Percentiles rank a stretch among this genome's conserved stretches.
These are phyloP conservation scores for Loxodes magnus DNA, from an alignment of 73 alveolate genomes.

Conservation along the genomic window DNA sequence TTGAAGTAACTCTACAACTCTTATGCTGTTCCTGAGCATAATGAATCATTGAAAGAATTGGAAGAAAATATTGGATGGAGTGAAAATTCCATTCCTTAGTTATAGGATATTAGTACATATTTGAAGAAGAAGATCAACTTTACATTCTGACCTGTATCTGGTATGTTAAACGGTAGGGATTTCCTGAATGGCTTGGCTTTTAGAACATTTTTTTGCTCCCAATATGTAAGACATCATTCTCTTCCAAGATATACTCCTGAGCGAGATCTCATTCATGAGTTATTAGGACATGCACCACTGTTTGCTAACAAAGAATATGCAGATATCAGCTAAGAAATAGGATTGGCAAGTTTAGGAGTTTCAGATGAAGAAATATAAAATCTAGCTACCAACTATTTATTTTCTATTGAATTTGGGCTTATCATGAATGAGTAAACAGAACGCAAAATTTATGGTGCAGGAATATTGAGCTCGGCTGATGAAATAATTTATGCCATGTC, in stretches of 20 bases:
- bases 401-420: slow-evolving; percentile 43
- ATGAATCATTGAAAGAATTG: background rate
- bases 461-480: slow-evolving; percentile 53
- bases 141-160: background rate
- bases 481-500: slow-evolving; percentile 35
- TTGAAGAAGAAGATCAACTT: background rate
- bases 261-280: slow-evolving; percentile 41
- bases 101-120: background rate
- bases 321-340: slow-evolving; percentile 52
- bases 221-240: slow-evolving; percentile 1
- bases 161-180: background rate
- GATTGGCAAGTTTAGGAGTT: slow-evolving; percentile 74
- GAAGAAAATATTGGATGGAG: background rate
- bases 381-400: slow-evolving; percentile 62
- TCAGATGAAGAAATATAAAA: slow-evolving; percentile 47
- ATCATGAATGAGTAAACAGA: slow-evolving; percentile 19
- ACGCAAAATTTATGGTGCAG: slow-evolving; percentile 73
- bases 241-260: background rate
- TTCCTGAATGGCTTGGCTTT: slow-evolving; percentile 2
- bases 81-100: background rate
- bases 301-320: slow-evolving; percentile 66
- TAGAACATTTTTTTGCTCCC: background rate
- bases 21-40: background rate
- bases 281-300: slow-evolving; percentile 83
- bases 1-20: background rate